Percentiles rank a stretch among this genome's conserved stretches.
These are phyloP conservation scores for Rhodomyrtus tomentosa DNA, from an alignment of 345 rosid genomes.

Conservation along the genomic window DNA sequence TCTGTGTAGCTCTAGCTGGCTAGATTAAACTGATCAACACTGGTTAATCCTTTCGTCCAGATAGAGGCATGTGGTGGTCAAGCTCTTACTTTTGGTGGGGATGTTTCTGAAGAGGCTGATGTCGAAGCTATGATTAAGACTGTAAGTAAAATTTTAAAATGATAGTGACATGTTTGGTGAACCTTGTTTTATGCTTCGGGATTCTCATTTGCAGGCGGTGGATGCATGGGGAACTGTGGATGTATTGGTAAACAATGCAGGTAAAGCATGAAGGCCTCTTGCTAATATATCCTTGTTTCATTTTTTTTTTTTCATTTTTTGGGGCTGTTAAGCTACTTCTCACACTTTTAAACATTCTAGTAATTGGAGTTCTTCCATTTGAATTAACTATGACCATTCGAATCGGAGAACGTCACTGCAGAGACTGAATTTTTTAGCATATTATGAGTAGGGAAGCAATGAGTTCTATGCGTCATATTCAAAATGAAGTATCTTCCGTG, in stretches of 20 bases:
- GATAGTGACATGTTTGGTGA: neutral
- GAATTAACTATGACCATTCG: neutral
- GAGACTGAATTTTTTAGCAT: neutral
- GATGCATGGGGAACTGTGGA: constrained; percentile 97
- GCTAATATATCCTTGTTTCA: neutral
- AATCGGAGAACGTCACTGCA: neutral
- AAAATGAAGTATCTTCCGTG: neutral
- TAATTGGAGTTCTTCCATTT: fast-evolving
- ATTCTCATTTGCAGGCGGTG: constrained; percentile 49
- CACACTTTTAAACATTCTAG: neutral
- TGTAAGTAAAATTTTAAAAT: constrained; percentile 23
- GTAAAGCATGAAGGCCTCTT: constrained; percentile 11
- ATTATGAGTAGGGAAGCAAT: neutral
- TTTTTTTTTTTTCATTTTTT: neutral
- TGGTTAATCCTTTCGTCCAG: constrained; percentile 17
- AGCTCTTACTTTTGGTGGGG: constrained; percentile 92
- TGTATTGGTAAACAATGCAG: constrained; percentile 90
- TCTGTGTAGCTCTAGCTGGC: neutral
- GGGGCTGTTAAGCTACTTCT: neutral
- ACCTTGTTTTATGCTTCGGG: neutral
- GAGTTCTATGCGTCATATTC: neutral
- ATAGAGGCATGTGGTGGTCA: constrained; percentile 83
- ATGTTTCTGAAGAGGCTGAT: constrained; percentile 87
- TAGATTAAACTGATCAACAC: neutral
- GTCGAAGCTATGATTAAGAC: constrained; percentile 92